Base-by-base conservation (phyloP, 176 grass and related monocot species). In the Oryza glumipatula region DNA sequence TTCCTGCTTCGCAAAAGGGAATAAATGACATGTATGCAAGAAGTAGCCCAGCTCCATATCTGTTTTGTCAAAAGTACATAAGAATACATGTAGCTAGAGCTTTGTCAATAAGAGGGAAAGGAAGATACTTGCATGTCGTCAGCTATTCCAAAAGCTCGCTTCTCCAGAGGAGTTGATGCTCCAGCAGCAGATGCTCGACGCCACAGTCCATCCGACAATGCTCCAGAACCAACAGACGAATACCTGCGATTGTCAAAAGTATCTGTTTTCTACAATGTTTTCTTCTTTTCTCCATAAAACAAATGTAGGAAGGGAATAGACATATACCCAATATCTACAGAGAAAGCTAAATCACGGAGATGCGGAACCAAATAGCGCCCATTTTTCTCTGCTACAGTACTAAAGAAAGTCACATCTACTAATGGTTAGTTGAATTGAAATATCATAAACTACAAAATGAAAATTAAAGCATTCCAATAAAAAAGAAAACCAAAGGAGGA, bases 11-110 rank as follows among this genome's bases (percentile, higher is more conserved):
- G 13, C 93, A 98, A 81, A 98, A 98, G 6, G 95, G 95, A 83
- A 98, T 74, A 92, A 98, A 98, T 17, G 91, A 73, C 84, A 98
- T 90, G 90, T 93, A 98, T 56, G 93, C 95, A 90, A 98, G 75
- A 80, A 98, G 93, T 67, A 98, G 83, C 76, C 95, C 93, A 43
- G 95, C 95, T 87, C 83, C 93, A 67, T 98, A 98, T 88, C 95
- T 98, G 93, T 70, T 85, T 84, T 68, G 54, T 30, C 51, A 69
- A 61, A 69, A 61, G 56, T 49, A 80, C 68, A 83, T 9, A 39
- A 56, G 67, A 76, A 70, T 44, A 30, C 52, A 7, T 52, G 35
- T 14, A 13, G 28, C 9, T 69, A 52, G 15, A 3, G 65, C 66
- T 81, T 88, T 83, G 41, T 79, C 3, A 67, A 47, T 11, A 30